phyloP scores from a whole-genome alignment of 768 basidiomycete genomes.

The Boletus sp. region DNA sequence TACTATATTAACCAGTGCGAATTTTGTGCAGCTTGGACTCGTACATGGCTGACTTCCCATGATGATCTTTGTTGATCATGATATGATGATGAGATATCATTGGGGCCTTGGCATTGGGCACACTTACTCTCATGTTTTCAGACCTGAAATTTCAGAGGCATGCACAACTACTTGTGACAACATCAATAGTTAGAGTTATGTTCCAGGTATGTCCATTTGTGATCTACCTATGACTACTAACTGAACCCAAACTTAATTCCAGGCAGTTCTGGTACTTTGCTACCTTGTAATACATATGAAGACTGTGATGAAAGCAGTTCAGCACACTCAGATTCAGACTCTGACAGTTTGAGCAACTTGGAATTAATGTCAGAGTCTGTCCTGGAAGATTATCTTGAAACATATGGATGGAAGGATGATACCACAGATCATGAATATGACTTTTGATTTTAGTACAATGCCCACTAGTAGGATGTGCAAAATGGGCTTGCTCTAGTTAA shows the following conservation, averaged over 20 bases:
- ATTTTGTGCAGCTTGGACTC: background rate
- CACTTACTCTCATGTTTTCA: background rate
- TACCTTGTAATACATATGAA: background rate
- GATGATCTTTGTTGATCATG: background rate
- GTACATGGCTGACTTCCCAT: background rate
- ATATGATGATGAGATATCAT: background rate
- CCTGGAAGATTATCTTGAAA: background rate
- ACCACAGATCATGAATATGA: too few relatives aligned
- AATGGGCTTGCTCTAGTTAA: too few relatives aligned
- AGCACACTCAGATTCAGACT: background rate
- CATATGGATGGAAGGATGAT: too few relatives aligned
- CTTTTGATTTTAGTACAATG: too few relatives aligned
- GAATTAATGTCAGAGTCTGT: background rate
- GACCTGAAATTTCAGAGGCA: background rate
- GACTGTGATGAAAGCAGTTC: background rate
- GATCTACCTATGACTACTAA: background rate
- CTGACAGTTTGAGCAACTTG: background rate
- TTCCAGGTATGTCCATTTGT: background rate
- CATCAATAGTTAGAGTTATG: background rate
- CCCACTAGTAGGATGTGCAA: too few relatives aligned
- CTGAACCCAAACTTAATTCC: background rate
- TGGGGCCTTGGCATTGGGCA: too few relatives aligned
- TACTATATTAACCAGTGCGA: background rate
- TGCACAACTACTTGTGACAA: background rate
- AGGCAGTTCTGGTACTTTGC: background rate